Conservation (phyloP, 768 basidiomycete genomes). For the Serendipita vermifera region DNA sequence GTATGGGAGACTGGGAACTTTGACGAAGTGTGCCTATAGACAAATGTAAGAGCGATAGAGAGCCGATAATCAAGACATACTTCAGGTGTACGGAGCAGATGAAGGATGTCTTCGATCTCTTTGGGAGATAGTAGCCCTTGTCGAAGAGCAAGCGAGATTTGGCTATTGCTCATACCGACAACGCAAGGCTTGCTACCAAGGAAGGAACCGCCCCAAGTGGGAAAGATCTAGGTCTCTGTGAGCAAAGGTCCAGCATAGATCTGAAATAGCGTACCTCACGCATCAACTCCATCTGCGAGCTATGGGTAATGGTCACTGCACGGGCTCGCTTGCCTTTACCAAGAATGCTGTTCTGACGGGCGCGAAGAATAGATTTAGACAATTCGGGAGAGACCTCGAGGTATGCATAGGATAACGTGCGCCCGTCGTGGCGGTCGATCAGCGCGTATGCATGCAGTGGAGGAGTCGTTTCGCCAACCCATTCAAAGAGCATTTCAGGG, state of each 20-base stretch:
- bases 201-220: constrained; percentile 66
- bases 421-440: constrained; percentile 58
- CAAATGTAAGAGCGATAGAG: not conserved
- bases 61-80: constrained; percentile 31
- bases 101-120: constrained; percentile 52
- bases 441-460: constrained; percentile 58
- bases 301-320: constrained; percentile 72
- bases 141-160: constrained; percentile 46
- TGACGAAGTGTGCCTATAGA: constrained; percentile 67
- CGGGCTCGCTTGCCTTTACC: constrained; percentile 67
- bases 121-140: constrained; percentile 51
- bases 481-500: constrained; percentile 51
- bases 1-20: constrained; percentile 71
- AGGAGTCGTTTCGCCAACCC: constrained; percentile 42
- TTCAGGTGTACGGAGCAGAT: constrained; percentile 65
- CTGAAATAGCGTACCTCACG: constrained; percentile 39
- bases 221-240: constrained; percentile 46
- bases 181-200: constrained; percentile 56
- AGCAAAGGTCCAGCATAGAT: constrained; percentile 6
- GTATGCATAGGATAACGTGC: constrained; percentile 75
- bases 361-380: constrained; percentile 20
- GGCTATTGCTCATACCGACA: constrained; percentile 45
- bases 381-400: constrained; percentile 55
- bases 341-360: constrained; percentile 44
- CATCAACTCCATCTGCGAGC: constrained; percentile 73